Evolutionary conservation across 176 grass and related monocot species (phyloP).

Genomic region (Themeda triandra): DNA sequence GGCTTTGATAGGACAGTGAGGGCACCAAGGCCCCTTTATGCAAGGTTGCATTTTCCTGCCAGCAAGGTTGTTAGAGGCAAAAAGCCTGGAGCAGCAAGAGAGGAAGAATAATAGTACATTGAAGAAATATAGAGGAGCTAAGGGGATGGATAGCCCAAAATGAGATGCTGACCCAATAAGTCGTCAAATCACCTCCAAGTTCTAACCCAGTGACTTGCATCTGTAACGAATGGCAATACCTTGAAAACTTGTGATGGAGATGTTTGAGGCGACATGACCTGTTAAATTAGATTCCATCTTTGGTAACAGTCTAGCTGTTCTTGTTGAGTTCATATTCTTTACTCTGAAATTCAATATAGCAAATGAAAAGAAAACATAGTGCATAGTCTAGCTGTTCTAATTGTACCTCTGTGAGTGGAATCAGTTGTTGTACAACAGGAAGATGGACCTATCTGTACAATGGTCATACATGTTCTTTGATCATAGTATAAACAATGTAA

Average conservation of each 20-base stretch:
- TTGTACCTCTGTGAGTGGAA: conserved; percentile 22
- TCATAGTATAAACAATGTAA: conserved; percentile 12
- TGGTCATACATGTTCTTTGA: conserved; percentile 25
- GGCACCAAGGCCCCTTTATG: conserved; percentile 67
- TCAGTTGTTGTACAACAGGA: conserved; percentile 38
- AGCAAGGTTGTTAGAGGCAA: conserved; percentile 48
- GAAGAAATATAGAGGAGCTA: conserved; percentile 25
- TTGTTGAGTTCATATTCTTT: conserved; percentile 23
- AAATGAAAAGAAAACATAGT: conserved; percentile 30
- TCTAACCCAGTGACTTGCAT: conserved; percentile 25
- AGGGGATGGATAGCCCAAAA: conserved; percentile 27
- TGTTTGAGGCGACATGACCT: conserved; percentile 18
- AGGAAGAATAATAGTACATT: conserved; percentile 10
- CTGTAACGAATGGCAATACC: conserved; percentile 19
- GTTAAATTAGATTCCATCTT: conserved; percentile 6
- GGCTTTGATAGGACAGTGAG: conserved; percentile 54
- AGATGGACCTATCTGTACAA: conserved; percentile 14
- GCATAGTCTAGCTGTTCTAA: conserved; percentile 24
- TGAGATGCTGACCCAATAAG: conserved; percentile 29
- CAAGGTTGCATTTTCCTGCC: conserved; percentile 60
- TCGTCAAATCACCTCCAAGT: conserved; percentile 31
- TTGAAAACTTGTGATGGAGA: conserved; percentile 10
- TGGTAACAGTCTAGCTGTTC: conserved; percentile 15
- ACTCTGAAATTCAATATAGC: conserved; percentile 17
- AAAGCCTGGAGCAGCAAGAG: conserved; percentile 30